Base-by-base conservation (phyloP, 306 rosid genomes). In the Senna siamea region DNA sequence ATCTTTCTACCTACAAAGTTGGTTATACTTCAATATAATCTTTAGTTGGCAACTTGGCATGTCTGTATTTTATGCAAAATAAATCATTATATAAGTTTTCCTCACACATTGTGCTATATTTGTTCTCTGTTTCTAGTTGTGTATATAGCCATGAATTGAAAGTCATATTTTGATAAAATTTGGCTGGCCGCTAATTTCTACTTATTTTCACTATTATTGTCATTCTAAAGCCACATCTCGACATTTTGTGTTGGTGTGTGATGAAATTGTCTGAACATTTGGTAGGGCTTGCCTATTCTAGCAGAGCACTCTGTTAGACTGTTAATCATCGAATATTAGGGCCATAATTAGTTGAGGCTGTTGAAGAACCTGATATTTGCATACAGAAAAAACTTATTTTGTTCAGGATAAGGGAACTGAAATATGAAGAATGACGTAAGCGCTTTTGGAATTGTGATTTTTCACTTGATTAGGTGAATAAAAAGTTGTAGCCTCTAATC, bases 381-480 rank as follows among this genome's bases (percentile, higher is more conserved):
- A n/a, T n/a, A n/a, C n/a, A n/a, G n/a, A 55, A 30, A 53, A 46
- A 14, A 8, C 62, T 48, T 60, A 37, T 13, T 47, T 63, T 63
- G 23, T 56, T 78, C 37, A 13, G 50, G 13, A n/a, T 61, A 22
- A 50, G 58, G 22, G 50, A 5, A n/a, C 28, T 72, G 40, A 40
- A 47, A 35, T 56, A 66, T 58, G 44, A 14, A 7, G 48, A 34
- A 63, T 58, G 50, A 72, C 6, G 19, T 35, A 34, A 55, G 50
- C 37, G 48, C 9, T 44, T 77, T 6, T 52, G n/a, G 17, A 43
- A 43, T 66, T 40, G 50, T 28, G 7, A 2, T 53, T 43, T 70
- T 59, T 46, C n/a, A 17, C 76, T 50, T 69, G 62, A 52, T 73
- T 41, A 50, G n/a, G 14, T 57, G 73, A 41, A 72, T 75, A 41